Evolutionary conservation across 139 green algal genomes (phyloP), one percentile per base, ranked within the genome.

Genomic region (Micromonas commoda): DNA sequence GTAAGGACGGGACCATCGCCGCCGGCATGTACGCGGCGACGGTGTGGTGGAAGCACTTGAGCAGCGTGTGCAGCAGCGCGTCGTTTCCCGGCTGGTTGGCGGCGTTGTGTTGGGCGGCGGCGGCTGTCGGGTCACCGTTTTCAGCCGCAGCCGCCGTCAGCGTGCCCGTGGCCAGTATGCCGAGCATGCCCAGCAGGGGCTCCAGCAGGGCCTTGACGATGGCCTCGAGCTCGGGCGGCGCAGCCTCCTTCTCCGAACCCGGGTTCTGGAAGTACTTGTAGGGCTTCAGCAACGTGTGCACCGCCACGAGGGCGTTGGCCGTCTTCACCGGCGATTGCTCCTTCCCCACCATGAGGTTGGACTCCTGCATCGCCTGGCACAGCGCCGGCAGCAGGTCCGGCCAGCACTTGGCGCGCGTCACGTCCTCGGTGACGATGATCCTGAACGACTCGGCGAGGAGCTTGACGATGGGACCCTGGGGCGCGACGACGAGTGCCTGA

Each of bases 201-300:
- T 52, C 51, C 23, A 77, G 34, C 24, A 77, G 71, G 24, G 23
- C n/a, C 35, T 52, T 24, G 4, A 34, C 51, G 35, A 77, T 64
- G 5, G 34, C 71, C 26, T 77, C 71, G 5, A 77, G 32, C 71
- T 64, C 32, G 34, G 37, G 23, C 33, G 71, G 71, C 24, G 71
- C 35, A 24, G 51, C 71, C 71, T 77, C 71, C 63, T 77, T 77
- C 9, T n/a, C 34, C 24, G 64, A 16, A 13, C 24, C 24, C 24
- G 71, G 33, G 26, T 77, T 54, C 6, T 37, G 71, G 26, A 77
- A 77, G 37, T 77, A 77, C 51, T 77, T 34, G 71, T 77, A 77
- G 23, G 71, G 71, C 71, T 77, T 77, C 28, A 77, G 71, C 5
- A 77, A 37, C 34, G 71, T 77, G 24, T 64, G 32, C 71, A 77